These are phyloP conservation scores for Alternaria incomplexa DNA, from an alignment of 2,329 filamentous ascomycete species.

Conservation along the genomic window DNA sequence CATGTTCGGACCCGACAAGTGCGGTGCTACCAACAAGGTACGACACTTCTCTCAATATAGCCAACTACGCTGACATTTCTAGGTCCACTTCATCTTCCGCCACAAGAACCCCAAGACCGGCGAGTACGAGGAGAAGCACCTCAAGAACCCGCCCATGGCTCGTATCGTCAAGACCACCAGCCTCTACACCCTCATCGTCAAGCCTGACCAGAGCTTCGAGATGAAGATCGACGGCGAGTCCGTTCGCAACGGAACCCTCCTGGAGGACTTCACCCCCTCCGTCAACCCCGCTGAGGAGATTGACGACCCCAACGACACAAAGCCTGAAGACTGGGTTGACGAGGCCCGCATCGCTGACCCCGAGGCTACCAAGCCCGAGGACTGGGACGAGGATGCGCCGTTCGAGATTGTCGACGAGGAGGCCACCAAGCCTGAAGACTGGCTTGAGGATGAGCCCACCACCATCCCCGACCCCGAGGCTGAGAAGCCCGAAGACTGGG, in stretches of 20 bases:
- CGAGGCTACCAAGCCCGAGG: conserved; percentile 92
- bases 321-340: conserved; percentile 96
- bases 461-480: conserved; percentile 91
- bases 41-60: conserved; percentile 9
- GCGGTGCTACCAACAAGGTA: conserved; percentile 98
- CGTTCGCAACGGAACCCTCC: conserved; percentile 85
- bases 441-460: conserved; percentile 87
- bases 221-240: conserved; percentile 91
- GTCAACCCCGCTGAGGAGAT: conserved; percentile 96
- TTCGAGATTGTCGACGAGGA: conserved; percentile 95
- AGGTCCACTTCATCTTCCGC: conserved; percentile 94
- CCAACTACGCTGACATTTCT: conserved; percentile 23
- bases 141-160: conserved; percentile 80
- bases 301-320: conserved; percentile 89
- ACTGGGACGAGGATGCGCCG: conserved; percentile 98
- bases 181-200: conserved; percentile 95
- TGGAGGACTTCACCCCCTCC: conserved; percentile 91
- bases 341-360: conserved; percentile 89
- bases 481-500: conserved; percentile 98
- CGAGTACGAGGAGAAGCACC: conserved; percentile 99
- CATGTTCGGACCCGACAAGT: conserved; percentile 99
- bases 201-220: conserved; percentile 93
- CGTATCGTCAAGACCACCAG: conserved; percentile 90
- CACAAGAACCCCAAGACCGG: conserved; percentile 99
- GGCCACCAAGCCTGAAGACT: conserved; percentile 90